Evolutionary conservation across 2,329 filamentous ascomycete species (phyloP), one percentile per base, ranked within the genome.

Genomic region (Alternaria angustiovoidea): DNA sequence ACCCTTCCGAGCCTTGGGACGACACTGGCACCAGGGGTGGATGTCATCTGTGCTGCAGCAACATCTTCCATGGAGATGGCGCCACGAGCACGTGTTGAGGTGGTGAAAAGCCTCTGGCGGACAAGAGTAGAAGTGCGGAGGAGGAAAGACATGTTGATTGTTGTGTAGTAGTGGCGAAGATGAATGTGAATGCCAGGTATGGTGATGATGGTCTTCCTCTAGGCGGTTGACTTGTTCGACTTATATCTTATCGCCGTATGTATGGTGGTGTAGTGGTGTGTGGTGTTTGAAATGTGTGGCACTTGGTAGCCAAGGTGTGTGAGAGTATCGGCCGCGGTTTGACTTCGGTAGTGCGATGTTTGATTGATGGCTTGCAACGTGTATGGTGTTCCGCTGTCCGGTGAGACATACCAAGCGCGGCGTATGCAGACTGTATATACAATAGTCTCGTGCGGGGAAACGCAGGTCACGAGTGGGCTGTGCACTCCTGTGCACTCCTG

Each of bases 1-100:
- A 78, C 67, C 20, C 64, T 68, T 61, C 75, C 75, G 43, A 77
- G 71, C 53, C 69, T 72, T 28, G 72, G 73, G n/a, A 73, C 65
- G 28, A 69, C 63, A 44, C 60, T 68, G 28, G 57, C 62, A 38
- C 61, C 66, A 16, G 57, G 43, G 9, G 67, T 62, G 44, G 67
- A 64, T 24, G 69, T 63, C 54, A 75, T 61, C 12, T 73, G 67
- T 59, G 70, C 65, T 43, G 71, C 57, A 44, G 73, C 61, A 3
- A 65, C 64, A 57, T 68, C 62, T 54, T 69, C 59, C 48, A 74
- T 61, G 9, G 71, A 66, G 41, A 76, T 60, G 54, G 66, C 61
- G 39, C 68, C 59, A 52, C 66, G 67, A 54, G 67, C 61, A 59
- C 70, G 67, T 65, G 72, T 48, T 32, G 75, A 68, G 9, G 74